Base-by-base conservation (phyloP, 768 basidiomycete species). In the Phylloporus rhodoxanthus region DNA sequence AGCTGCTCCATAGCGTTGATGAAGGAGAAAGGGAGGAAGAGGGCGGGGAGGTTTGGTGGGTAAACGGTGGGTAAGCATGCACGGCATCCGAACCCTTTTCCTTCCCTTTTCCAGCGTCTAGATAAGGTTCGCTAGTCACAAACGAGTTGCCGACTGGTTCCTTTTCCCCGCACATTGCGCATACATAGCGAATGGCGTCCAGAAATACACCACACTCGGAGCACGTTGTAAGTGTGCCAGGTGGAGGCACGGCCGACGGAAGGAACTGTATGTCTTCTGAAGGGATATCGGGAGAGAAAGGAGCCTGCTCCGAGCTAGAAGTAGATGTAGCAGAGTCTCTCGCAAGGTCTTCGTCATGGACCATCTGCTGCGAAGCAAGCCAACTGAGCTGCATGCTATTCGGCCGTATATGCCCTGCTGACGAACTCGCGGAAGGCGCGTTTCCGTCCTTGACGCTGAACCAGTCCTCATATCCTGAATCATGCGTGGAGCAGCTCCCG, bases 161-260 rank as follows among this genome's bases (percentile, higher is more conserved):
- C 64, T 84, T 89, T 67, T 89, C 87, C 8, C 91, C 91, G 58
- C 93, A 95, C 20, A 83, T 85, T 4, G 84, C 77, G 61, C 94
- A 97, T 13, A 94, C 84, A 65, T 97, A 96, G 40, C 90, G 83
- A 64, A 95, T 81, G n/a, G 80, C 77, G 45, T 91, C 85, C 17
- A 97, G 71, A 6, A 82, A 60, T 0, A 75, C 66, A 13, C 85
- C 86, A 57, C 94, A 97, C 40, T 80, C 79, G 1, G 91, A 92
- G 66, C 94, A 97, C 43, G 81, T 79, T 1, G 91, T 91, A 15
- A 88, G 77, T 40, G 76, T 74, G 21, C 79, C 77, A 5, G 77
- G 72, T 8, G 84, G 79, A 19, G 84, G 77, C 1, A 70, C 71
- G 19, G 69, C 60, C 3, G 75, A 70, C 2, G 72, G 72, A 21